These are phyloP conservation scores for Irpex rosettiformis DNA, from an alignment of 1,284 basidiomycete genomes.

Conservation along the genomic window DNA sequence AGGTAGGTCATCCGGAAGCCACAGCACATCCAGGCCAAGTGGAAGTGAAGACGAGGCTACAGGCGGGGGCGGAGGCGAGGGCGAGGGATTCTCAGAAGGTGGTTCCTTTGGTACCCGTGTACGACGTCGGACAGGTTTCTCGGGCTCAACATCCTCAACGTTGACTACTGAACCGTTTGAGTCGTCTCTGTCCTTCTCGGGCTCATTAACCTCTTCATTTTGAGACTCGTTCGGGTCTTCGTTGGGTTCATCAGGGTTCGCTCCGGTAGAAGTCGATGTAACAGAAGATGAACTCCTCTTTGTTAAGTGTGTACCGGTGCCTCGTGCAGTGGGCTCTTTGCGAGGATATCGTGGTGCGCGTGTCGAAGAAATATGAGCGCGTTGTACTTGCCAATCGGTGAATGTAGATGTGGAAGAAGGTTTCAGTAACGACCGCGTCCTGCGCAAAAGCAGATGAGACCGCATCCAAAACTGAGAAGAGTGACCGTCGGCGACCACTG, in stretches of 20 bases:
- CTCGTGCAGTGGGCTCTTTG: slow-evolving; percentile 25
- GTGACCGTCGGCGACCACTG: not conserved
- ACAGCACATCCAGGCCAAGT: slow-evolving; percentile 57
- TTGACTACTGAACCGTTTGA: slow-evolving; percentile 23
- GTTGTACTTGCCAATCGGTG: slow-evolving; percentile 20
- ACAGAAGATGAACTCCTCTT: slow-evolving; percentile 33
- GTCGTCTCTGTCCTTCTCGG: slow-evolving; percentile 28
- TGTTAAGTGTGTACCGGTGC: slow-evolving; percentile 27
- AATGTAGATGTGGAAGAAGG: slow-evolving; percentile 26
- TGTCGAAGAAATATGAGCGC: slow-evolving; percentile 32
- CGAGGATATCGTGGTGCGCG: slow-evolving; percentile 34
- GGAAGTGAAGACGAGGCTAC: slow-evolving; percentile 49
- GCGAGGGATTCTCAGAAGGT: slow-evolving; percentile 8
- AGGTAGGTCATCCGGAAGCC: slow-evolving; percentile 37
- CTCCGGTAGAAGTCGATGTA: slow-evolving; percentile 17
- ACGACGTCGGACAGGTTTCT: slow-evolving; percentile 1
- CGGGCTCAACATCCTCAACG: not conserved
- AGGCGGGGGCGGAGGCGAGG: slow-evolving; percentile 42
- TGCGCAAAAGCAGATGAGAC: slow-evolving; percentile 48
- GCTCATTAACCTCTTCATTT: slow-evolving; percentile 29
- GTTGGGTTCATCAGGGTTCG: slow-evolving; percentile 15
- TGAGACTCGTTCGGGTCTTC: slow-evolving; percentile 16
- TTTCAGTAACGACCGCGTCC: slow-evolving; percentile 47
- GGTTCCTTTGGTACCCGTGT: slow-evolving; percentile 16
- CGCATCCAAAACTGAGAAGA: slow-evolving; percentile 41